Percentiles rank a stretch among this genome's conserved stretches.
Evolutionary conservation across 2,329 filamentous ascomycete genomes (phyloP).

Genomic region (Metarhizium anisopliae): DNA sequence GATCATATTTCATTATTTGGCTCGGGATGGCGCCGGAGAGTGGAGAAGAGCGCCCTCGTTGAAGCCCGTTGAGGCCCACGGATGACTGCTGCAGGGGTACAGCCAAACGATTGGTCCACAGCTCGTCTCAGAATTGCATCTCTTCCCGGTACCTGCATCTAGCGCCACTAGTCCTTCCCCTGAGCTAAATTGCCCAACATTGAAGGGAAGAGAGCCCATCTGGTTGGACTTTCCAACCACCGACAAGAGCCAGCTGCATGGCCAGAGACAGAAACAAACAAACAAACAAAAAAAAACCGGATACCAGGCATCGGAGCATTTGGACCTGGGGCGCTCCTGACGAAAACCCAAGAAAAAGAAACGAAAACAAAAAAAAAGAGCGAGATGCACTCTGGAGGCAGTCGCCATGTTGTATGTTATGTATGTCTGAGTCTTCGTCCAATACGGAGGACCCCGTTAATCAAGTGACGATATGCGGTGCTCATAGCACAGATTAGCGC

Average conservation of each 20-base stretch:
- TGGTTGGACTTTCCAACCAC: background rate
- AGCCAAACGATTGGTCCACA: constrained; percentile 19
- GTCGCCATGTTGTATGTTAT: too few species aligned
- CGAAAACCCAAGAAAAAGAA: too few species aligned
- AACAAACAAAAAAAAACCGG: too few species aligned
- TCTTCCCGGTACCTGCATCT: constrained; percentile 15
- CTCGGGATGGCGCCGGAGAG: constrained; percentile 6
- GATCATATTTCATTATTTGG: background rate
- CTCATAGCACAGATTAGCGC: background rate
- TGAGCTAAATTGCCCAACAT: constrained; percentile 4
- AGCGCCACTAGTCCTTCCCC: constrained; percentile 5
- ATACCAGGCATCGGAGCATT: too few species aligned
- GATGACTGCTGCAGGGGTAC: background rate
- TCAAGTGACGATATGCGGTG: too few species aligned
- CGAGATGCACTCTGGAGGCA: too few species aligned
- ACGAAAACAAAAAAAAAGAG: too few species aligned
- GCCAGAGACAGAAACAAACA: too few species aligned
- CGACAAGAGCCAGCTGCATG: background rate
- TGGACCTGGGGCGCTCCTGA: too few species aligned
- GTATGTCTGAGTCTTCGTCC: too few species aligned
- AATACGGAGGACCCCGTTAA: background rate
- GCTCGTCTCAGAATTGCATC: constrained; percentile 22
- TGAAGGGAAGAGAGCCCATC: background rate
- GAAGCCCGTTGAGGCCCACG: too few species aligned
- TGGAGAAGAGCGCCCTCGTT: background rate